Conservation (phyloP, 2,329 filamentous ascomycete species). For the Bertia moriformis region DNA sequence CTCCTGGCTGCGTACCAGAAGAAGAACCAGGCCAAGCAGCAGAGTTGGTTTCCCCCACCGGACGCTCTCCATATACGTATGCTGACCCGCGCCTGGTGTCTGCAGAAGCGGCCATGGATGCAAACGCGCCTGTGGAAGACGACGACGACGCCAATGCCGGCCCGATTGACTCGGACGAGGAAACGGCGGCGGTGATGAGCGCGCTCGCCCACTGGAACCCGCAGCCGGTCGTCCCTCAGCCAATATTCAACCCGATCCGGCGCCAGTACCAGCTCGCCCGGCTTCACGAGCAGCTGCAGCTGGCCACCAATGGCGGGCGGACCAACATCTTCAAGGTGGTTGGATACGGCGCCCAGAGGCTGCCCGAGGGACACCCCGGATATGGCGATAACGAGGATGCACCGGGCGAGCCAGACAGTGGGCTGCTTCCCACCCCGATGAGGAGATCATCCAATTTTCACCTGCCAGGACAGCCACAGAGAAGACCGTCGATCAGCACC, state of each 20-base stretch:
- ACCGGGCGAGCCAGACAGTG: constrained; percentile 38
- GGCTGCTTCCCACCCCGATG: constrained; percentile 17
- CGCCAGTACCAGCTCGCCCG: constrained; percentile 48
- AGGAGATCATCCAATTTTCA: constrained; percentile 30
- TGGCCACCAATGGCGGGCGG: constrained; percentile 50
- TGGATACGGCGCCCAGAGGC: constrained; percentile 38
- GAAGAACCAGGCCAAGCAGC: constrained; percentile 96
- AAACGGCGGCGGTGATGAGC: constrained; percentile 76
- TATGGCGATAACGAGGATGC: constrained; percentile 32
- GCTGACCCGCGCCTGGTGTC: constrained; percentile 10
- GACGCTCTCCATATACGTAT: no score
- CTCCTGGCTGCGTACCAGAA: constrained; percentile 78
- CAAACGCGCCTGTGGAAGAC: constrained; percentile 78
- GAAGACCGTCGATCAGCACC: constrained; percentile 29
- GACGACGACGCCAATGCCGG: constrained; percentile 67
- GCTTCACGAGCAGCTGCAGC: constrained; percentile 50
- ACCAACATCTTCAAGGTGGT: constrained; percentile 50
- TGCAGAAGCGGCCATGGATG: constrained; percentile 81
- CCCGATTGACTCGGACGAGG: constrained; percentile 86
- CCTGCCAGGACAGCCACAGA: constrained; percentile 21
- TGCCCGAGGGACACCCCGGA: constrained; percentile 32
- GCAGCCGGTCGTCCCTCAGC: constrained; percentile 60
- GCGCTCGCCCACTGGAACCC: constrained; percentile 65
- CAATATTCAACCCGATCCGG: constrained; percentile 43
- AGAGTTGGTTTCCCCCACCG: constrained; percentile 47